Percentiles rank a stretch among this genome's conserved stretches.
These are phyloP conservation scores for Sugiyamaella paludigena DNA, from an alignment of 1,139 yeast genomes.

Conservation along the genomic window DNA sequence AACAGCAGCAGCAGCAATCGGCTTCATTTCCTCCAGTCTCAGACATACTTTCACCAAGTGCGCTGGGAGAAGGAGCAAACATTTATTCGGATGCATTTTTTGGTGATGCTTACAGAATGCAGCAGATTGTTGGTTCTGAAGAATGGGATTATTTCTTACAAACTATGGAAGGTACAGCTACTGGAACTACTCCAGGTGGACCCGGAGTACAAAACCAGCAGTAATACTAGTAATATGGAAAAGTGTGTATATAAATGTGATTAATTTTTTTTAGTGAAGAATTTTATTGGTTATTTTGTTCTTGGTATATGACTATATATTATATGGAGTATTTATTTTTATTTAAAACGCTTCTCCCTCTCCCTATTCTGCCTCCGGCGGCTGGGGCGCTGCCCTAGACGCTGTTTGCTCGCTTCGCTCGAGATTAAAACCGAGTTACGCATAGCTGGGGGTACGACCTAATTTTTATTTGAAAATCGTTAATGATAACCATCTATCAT, in stretches of 20 bases:
- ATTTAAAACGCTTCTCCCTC: neutral
- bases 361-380: constrained; percentile 1
- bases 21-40: neutral
- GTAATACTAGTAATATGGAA: too few species aligned
- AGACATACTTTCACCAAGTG: constrained; percentile 5
- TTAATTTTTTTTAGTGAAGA: neutral
- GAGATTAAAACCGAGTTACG: neutral
- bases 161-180: constrained; percentile 16
- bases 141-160: constrained; percentile 30
- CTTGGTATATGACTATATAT: constrained; percentile 4
- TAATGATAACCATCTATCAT: constrained; percentile 26
- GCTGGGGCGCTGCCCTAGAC: constrained; percentile 7
- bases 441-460: neutral
- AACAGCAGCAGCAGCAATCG: constrained; percentile 1
- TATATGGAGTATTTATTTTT: neutral
- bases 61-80: constrained; percentile 1
- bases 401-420: neutral
- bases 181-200: constrained; percentile 1
- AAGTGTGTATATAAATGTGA: neutral
- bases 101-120: constrained; percentile 20
- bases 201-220: neutral
- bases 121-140: constrained; percentile 25
- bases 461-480: constrained; percentile 17
- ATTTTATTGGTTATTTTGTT: neutral
- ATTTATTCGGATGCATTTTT: constrained; percentile 14